A percentile compares a stretch with the other conserved stretches of the same genome.
Conservation (phyloP, 2,329 filamentous ascomycete species). For the Aspergillus calidoustus region DNA sequence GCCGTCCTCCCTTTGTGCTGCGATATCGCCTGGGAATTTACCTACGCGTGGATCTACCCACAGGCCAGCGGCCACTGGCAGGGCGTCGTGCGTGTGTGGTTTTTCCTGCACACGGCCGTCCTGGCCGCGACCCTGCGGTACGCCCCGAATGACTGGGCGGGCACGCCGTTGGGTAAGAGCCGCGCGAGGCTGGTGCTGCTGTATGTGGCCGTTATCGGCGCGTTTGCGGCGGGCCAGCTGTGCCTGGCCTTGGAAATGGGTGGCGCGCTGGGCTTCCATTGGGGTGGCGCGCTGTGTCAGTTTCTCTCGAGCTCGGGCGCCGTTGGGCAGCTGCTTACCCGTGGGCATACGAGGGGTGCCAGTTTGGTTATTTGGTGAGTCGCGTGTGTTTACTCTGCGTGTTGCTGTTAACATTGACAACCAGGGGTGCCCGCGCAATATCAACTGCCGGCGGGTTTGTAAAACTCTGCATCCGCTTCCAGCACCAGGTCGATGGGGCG, state of each 20-base stretch:
- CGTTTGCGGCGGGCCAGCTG: background rate
- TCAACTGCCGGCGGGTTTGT: no score
- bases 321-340: background rate
- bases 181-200: background rate
- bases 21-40: background rate
- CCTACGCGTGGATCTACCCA: background rate
- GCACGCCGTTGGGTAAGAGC: background rate
- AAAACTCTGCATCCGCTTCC: no score
- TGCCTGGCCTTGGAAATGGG: background rate
- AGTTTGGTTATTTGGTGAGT: no score
- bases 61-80: background rate
- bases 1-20: background rate
- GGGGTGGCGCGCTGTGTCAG: background rate
- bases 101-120: background rate
- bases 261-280: background rate
- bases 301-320: background rate
- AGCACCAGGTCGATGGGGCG: no score
- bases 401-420: no score
- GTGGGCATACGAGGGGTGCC: no score
- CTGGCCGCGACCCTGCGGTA: background rate
- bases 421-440: no score
- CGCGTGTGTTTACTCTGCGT: no score
- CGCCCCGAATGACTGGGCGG: no score
- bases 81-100: background rate
- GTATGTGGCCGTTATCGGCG: background rate